phyloP scores from a whole-genome alignment of 2,329 filamentous ascomycete genomes.

The Xylariaceae sp. region DNA sequence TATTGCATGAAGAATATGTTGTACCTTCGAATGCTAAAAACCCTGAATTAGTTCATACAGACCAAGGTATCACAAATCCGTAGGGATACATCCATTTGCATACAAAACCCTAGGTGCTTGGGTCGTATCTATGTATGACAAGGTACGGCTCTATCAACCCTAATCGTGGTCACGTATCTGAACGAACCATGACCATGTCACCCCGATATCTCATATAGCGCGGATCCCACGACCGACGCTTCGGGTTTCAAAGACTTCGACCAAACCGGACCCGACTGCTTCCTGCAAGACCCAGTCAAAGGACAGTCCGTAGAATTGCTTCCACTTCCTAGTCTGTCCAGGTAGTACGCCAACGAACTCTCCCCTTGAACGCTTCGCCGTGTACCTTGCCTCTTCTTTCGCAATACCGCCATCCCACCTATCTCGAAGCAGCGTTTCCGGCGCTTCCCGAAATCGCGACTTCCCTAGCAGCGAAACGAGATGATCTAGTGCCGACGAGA shows the following conservation, averaged over 20 bases:
- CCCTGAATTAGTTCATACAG: too few species aligned
- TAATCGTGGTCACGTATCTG: background rate
- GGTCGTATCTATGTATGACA: too few species aligned
- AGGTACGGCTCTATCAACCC: background rate
- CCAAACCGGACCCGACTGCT: constrained; percentile 68
- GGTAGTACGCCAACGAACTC: constrained; percentile 61
- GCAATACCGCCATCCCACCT: constrained; percentile 71
- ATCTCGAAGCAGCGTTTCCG: constrained; percentile 64
- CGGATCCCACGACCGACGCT: constrained; percentile 71
- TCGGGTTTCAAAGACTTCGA: constrained; percentile 75
- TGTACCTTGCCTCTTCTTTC: constrained; percentile 47
- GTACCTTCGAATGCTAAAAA: too few species aligned
- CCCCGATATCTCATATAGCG: constrained; percentile 35
- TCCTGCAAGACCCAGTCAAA: constrained; percentile 75
- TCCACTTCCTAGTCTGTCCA: constrained; percentile 70
- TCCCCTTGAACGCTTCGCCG: constrained; percentile 53
- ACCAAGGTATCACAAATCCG: too few species aligned
- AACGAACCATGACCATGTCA: background rate
- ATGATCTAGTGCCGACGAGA: constrained; percentile 63
- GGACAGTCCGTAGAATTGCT: constrained; percentile 66
- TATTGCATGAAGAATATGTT: too few species aligned
- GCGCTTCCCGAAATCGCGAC: constrained; percentile 64
- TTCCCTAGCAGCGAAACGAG: constrained; percentile 61
- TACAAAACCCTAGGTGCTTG: too few species aligned
- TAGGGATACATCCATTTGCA: too few species aligned